Conservation (phyloP, 805 yeast genomes). For the Candida pseudoglaebosa region DNA sequence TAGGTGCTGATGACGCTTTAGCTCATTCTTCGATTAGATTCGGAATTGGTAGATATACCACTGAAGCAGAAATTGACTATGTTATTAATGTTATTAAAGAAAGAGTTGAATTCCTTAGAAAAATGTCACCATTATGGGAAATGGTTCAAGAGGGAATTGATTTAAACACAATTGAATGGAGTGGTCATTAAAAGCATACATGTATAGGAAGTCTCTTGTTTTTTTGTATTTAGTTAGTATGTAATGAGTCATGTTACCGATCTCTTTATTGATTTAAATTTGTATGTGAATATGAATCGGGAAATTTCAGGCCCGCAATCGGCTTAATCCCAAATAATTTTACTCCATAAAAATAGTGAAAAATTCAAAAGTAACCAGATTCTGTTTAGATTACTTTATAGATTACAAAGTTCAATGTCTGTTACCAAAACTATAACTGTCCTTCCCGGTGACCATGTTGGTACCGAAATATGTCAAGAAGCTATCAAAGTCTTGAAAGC, state of each 20-base stretch:
- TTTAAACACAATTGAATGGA: slow-evolving; percentile 91
- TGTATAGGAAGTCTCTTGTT: neutral
- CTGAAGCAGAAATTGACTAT: slow-evolving; percentile 93
- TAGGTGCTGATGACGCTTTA: slow-evolving; percentile 96
- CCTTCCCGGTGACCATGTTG: slow-evolving; percentile 96
- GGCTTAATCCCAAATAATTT: too few species aligned
- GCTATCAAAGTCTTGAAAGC: slow-evolving; percentile 89
- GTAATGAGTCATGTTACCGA: neutral
- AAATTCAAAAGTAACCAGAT: neutral
- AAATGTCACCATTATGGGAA: slow-evolving; percentile 95
- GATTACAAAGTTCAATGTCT: too few species aligned
- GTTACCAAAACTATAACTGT: slow-evolving; percentile 69
- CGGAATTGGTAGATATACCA: slow-evolving; percentile 95
- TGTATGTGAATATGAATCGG: too few species aligned
- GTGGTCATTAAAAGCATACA: slow-evolving; percentile 82
- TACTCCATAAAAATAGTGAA: neutral
- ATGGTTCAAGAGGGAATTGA: slow-evolving; percentile 99
- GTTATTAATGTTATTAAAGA: slow-evolving; percentile 84
- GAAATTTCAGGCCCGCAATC: neutral
- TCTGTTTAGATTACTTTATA: too few species aligned
- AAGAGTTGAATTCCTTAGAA: slow-evolving; percentile 87
- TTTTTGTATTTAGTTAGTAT: neutral
- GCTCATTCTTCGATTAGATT: slow-evolving; percentile 98
- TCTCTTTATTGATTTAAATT: neutral
- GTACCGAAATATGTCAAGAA: slow-evolving; percentile 83